Evolutionary conservation across 768 basidiomycete species (phyloP), one percentile per base, ranked within the genome.

Genomic region (Cystobasidiopsis lactophilus): DNA sequence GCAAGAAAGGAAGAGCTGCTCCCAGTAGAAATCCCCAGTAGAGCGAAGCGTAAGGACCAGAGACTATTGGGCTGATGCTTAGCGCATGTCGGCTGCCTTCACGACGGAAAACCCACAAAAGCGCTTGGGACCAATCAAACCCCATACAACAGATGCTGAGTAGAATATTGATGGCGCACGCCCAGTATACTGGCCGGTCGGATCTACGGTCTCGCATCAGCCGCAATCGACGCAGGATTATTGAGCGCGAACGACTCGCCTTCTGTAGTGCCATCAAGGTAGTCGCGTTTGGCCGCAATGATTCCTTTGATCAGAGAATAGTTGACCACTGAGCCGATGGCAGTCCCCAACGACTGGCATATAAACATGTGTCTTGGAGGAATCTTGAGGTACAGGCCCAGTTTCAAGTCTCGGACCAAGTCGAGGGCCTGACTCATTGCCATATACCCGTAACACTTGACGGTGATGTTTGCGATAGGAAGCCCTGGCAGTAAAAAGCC

Each of bases 401-500:
- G 49, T 45, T 66, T 66, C 19, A 63, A 58, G 43, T 66, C 65
- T 0, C 44, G 18, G 1, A 62, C 60, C 14, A 65, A 45, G 23
- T 58, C 60, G 14, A 38, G 40, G 19, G 14, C 37, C n/a, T 52
- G 30, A 10, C 13, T 35, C 33, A 40, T 4, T 7, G 11, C n/a
- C 55, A 40, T 40, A 40, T 48, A 21, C 3, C 27, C 19, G 19
- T 35, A 10, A 23, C 48, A 44, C 45, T 64, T 64, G 59, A 66
- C 64, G 7, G 52, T 52, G n/a, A 65, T 57, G 54, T 66, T 66
- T 2, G 57, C 59, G 18, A 62, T 55, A 19, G 59, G 60, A 30
- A 52, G 41, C 0, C 64, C 64, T 1, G 64, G 64, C 40, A 59
- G 58, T 18, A 66, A 52, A 29, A 55, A 62, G 1, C 65, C 65